A percentile compares a stretch with the other conserved stretches of the same genome.
Conservation (phyloP, 169 alveolate genomes). For the Plasmodium berghei region DNA sequence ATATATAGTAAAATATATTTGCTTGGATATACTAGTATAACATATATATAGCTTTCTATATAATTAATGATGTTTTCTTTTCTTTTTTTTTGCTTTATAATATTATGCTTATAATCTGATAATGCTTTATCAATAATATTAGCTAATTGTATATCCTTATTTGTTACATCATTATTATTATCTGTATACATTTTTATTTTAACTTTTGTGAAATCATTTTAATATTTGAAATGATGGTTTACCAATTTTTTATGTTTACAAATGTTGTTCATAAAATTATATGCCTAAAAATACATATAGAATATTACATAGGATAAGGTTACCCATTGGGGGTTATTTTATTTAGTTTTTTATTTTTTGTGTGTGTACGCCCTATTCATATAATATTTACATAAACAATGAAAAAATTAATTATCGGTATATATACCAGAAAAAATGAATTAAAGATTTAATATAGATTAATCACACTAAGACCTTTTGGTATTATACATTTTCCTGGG, state of each 20-base stretch:
- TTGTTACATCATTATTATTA: conserved; percentile 16
- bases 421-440: too few relatives aligned
- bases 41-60: too few relatives aligned
- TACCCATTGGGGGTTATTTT: neutral
- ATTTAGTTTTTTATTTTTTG: neutral
- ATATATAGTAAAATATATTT: too few relatives aligned
- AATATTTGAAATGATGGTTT: conserved; percentile 61
- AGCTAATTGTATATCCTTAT: conserved; percentile 35
- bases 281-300: conserved; percentile 15
- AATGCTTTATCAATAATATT: conserved; percentile 24
- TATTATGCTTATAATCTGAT: conserved; percentile 18
- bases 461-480: neutral
- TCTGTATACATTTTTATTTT: conserved; percentile 64
- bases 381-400: too few relatives aligned
- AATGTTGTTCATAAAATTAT: conserved; percentile 35
- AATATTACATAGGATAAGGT: neutral
- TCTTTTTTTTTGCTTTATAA: neutral
- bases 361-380: neutral
- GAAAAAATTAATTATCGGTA: too few relatives aligned
- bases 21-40: too few relatives aligned
- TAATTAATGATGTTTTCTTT: too few relatives aligned
- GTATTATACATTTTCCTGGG: conserved; percentile 5
- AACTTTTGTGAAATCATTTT: conserved; percentile 29
- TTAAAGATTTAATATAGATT: too few relatives aligned
- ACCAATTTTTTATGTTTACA: conserved; percentile 15